Evolutionary conservation across 306 rosid species (phyloP).

Genomic region (Rosa multiflora): DNA sequence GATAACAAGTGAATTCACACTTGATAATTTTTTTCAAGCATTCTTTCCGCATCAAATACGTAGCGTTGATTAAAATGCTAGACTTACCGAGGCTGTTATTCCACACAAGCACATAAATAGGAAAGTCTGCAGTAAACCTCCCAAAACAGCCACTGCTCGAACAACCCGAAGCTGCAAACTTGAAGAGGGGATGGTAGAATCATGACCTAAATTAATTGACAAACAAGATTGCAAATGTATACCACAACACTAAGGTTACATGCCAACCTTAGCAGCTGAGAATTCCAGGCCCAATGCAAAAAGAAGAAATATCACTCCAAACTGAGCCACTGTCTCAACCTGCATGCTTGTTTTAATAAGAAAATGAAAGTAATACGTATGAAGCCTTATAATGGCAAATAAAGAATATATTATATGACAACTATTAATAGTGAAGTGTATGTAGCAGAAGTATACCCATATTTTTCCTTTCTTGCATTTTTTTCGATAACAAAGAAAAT

Average conservation of each 20-base stretch:
- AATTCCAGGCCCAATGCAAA: constrained; percentile 95
- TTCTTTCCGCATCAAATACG: neutral
- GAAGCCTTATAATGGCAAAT: neutral
- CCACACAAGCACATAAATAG: constrained; percentile 94
- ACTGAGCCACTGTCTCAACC: constrained; percentile 99
- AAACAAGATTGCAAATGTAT: constrained; percentile 21
- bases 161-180: constrained; percentile 82
- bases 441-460: neutral
- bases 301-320: constrained; percentile 96
- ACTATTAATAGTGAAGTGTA: neutral
- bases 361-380: neutral
- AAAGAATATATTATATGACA: constrained; percentile 9
- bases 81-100: constrained; percentile 78
- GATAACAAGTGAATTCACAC: neutral
- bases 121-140: constrained; percentile 90
- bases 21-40: neutral
- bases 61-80: constrained; percentile 21
- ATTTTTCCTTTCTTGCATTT: neutral
- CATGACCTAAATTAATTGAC: constrained; percentile 18
- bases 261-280: constrained; percentile 73
- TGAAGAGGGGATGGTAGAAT: constrained; percentile 24
- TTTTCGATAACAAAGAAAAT: neutral
- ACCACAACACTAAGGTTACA: constrained; percentile 20
- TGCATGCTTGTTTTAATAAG: constrained; percentile 27
- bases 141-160: constrained; percentile 92